These are phyloP conservation scores for Curvularia verruculosa DNA, from an alignment of 2,329 filamentous ascomycete species.

Conservation along the genomic window DNA sequence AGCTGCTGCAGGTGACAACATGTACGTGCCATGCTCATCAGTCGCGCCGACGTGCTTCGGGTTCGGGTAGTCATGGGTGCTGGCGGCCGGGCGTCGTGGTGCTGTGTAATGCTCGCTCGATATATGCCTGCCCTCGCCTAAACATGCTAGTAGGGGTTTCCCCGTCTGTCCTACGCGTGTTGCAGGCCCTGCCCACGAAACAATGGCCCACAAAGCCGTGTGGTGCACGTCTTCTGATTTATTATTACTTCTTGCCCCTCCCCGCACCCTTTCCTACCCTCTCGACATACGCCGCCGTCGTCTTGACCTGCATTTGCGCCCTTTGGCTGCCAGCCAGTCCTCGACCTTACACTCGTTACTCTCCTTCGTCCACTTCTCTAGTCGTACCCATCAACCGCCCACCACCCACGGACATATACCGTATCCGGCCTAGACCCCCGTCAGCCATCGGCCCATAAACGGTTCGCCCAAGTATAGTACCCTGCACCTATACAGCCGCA, in stretches of 20 bases:
- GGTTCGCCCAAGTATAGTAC: constrained; percentile 25
- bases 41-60: constrained; percentile 22
- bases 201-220: constrained; percentile 40
- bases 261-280: constrained; percentile 34
- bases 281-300: constrained; percentile 21
- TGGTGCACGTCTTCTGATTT: constrained; percentile 41
- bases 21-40: too few relatives aligned
- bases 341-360: constrained; percentile 18
- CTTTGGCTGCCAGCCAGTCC: constrained; percentile 29
- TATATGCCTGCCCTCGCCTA: constrained; percentile 40
- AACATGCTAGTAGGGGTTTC: constrained; percentile 32
- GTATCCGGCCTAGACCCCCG: constrained; percentile 32
- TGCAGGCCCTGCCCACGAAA: constrained; percentile 42
- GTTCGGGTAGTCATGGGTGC: constrained; percentile 32
- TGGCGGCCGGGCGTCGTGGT: constrained; percentile 27
- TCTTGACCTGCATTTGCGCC: constrained; percentile 32
- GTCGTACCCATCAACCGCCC: constrained; percentile 19
- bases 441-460: constrained; percentile 38
- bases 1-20: constrained; percentile 30
- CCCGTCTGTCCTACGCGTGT: constrained; percentile 41
- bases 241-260: constrained; percentile 39
- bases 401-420: constrained; percentile 20
- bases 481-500: constrained; percentile 22
- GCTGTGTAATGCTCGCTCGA: constrained; percentile 31
- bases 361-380: constrained; percentile 24